phyloP scores from a whole-genome alignment of 164 flowering plant genomes.

The Chloranthus sessilifolius region DNA sequence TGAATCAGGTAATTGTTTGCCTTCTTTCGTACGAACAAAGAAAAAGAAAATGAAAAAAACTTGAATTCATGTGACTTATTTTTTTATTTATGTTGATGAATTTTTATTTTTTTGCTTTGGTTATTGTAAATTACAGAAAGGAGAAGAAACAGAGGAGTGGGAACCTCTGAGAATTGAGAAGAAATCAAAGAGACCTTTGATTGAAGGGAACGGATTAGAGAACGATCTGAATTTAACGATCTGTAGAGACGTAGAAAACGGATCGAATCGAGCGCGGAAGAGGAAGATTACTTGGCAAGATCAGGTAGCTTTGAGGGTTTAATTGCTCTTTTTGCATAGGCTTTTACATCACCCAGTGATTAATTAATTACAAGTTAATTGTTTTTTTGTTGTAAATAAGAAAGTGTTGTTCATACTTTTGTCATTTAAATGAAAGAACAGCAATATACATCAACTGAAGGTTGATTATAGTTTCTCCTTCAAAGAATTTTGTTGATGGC shows the following conservation, averaged over 20 bases:
- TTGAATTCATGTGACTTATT: neutral
- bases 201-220: constrained; percentile 32
- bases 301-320: constrained; percentile 78
- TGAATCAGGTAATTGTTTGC: constrained; percentile 51
- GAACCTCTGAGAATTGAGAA: constrained; percentile 28
- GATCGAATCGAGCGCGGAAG: constrained; percentile 42
- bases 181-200: constrained; percentile 31
- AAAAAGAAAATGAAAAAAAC: too few species aligned
- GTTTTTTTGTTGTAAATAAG: too few species aligned
- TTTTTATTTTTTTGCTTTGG: neutral
- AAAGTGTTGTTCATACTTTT: too few species aligned
- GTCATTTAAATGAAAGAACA: too few species aligned
- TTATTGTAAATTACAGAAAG: constrained; percentile 29
- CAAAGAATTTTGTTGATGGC: too few species aligned
- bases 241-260: constrained; percentile 55
- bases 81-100: neutral
- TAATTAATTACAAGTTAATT: too few species aligned
- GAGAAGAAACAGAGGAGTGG: constrained; percentile 32
- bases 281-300: constrained; percentile 92
- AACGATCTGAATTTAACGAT: constrained; percentile 44
- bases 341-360: neutral
- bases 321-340: constrained; percentile 1
- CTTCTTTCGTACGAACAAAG: neutral
- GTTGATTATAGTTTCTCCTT: too few species aligned
- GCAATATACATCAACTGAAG: too few species aligned